phyloP scores from a whole-genome alignment of 306 rosid species.

The Abrus precatorius region DNA sequence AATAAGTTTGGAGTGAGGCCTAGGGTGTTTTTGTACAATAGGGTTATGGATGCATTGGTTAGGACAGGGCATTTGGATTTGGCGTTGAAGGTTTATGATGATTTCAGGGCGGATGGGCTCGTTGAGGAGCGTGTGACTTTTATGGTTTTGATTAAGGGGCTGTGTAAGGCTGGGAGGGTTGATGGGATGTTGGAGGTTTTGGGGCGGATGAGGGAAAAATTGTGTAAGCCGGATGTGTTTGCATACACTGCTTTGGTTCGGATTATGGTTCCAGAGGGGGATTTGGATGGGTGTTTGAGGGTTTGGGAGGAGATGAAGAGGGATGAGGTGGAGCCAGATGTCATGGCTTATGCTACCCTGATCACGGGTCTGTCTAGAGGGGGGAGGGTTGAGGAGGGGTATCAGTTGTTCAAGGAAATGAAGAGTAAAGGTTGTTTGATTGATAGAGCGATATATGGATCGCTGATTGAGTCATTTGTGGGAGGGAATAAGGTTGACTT shows the following conservation, averaged over 20 bases:
- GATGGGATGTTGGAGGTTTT: conserved; percentile 72
- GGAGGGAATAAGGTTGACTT: conserved; percentile 59
- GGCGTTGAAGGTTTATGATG: conserved; percentile 73
- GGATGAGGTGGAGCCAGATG: conserved; percentile 69
- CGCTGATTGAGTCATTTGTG: conserved; percentile 77
- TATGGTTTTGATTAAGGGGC: conserved; percentile 82
- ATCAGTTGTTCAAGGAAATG: conserved; percentile 80
- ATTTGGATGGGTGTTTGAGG: conserved; percentile 73
- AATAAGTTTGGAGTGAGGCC: conserved; percentile 74
- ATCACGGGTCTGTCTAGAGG: conserved; percentile 66
- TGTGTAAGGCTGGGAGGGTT: conserved; percentile 71
- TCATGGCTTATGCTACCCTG: conserved; percentile 79
- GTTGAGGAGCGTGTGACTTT: conserved; percentile 83
- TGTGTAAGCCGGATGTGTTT: conserved; percentile 87
- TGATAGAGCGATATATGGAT: conserved; percentile 77
- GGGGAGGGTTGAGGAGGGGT: conserved; percentile 71
- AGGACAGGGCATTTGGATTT: conserved; percentile 67
- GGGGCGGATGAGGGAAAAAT: conserved; percentile 68
- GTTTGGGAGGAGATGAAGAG: conserved; percentile 88
- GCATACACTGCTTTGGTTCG: conserved; percentile 78
- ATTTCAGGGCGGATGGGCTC: conserved; percentile 69
- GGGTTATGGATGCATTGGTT: conserved; percentile 80
- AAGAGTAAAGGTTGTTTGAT: conserved; percentile 75
- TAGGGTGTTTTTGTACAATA: conserved; percentile 76
- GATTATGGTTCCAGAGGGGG: conserved; percentile 65